Percentiles rank a stretch among this genome's conserved stretches.
Conservation (phyloP, 177 flowering plant species). For the Tripterygium wilfordii region DNA sequence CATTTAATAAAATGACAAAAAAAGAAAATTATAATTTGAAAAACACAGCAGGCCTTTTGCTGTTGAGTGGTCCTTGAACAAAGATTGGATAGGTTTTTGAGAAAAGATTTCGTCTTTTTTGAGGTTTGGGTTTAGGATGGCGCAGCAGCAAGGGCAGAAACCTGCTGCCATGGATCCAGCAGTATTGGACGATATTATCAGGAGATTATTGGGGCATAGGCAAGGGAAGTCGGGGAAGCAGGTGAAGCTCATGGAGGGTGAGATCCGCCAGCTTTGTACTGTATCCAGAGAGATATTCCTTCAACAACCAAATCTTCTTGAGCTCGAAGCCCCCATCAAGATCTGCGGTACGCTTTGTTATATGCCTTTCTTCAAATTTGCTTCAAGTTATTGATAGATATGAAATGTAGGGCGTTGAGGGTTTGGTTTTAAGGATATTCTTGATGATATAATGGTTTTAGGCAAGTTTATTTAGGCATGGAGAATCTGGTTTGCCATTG, state of each 20-base stretch:
- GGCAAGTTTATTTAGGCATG: too few relatives aligned
- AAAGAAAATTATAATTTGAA: too few relatives aligned
- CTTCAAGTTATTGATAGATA: too few relatives aligned
- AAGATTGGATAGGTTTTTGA: too few relatives aligned
- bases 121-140: not conserved
- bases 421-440: too few relatives aligned
- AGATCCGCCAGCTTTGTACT: conserved; percentile 66
- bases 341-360: conserved; percentile 55
- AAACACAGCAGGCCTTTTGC: too few relatives aligned
- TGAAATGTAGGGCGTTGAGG: too few relatives aligned
- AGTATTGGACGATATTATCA: conserved; percentile 1
- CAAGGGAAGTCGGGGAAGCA: conserved; percentile 33
- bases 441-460: too few relatives aligned
- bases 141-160: conserved; percentile 1
- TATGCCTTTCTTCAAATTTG: not conserved
- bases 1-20: too few relatives aligned
- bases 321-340: conserved; percentile 87
- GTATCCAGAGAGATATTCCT: conserved; percentile 59
- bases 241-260: conserved; percentile 65
- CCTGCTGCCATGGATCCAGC: not conserved
- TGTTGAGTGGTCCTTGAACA: too few relatives aligned
- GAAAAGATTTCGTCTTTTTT: not conserved
- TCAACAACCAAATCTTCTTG: conserved; percentile 68
- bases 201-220: not conserved
- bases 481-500: too few relatives aligned